A percentile compares a stretch with the other conserved stretches of the same genome.
phyloP scores from a whole-genome alignment of 2,329 filamentous ascomycete genomes.

The Alternaria rosae region DNA sequence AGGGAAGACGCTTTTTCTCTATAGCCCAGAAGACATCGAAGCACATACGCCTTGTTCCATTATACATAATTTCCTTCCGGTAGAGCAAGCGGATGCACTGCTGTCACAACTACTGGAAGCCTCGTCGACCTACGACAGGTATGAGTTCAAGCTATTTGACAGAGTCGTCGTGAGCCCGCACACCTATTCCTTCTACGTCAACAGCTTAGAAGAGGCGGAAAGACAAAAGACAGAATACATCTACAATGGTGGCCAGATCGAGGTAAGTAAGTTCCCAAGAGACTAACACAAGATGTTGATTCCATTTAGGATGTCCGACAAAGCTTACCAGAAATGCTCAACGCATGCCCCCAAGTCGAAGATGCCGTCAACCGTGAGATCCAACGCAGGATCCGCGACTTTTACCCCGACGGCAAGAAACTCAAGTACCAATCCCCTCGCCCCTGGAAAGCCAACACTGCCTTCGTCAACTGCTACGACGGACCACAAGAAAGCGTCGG shows the following conservation, averaged over 20 bases:
- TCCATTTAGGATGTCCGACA: slow-evolving; percentile 69
- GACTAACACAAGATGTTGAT: slow-evolving; percentile 13
- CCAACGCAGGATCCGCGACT: slow-evolving; percentile 70
- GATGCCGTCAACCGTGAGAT: slow-evolving; percentile 80
- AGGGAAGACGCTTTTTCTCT: slow-evolving; percentile 84
- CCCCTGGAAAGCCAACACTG: slow-evolving; percentile 84
- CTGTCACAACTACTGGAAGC: slow-evolving; percentile 79
- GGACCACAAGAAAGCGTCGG: slow-evolving; percentile 84
- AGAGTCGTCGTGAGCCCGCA: slow-evolving; percentile 86
- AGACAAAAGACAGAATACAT: slow-evolving; percentile 80
- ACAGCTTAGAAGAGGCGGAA: slow-evolving; percentile 72
- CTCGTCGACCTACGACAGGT: slow-evolving; percentile 71
- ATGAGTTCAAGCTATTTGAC: slow-evolving; percentile 86
- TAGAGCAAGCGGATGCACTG: slow-evolving; percentile 74
- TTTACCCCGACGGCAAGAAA: slow-evolving; percentile 74
- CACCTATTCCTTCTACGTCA: slow-evolving; percentile 83
- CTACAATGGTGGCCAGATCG: slow-evolving; percentile 81
- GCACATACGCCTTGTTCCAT: slow-evolving; percentile 88
- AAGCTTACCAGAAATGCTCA: slow-evolving; percentile 76
- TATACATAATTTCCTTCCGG: slow-evolving; percentile 86
- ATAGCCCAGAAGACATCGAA: slow-evolving; percentile 80
- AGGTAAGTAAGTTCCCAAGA: too few species aligned
- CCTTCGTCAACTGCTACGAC: slow-evolving; percentile 93
- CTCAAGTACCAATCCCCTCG: slow-evolving; percentile 77
- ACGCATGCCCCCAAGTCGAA: slow-evolving; percentile 74